Conservation (phyloP, 768 basidiomycete genomes). For the Pleurotus salmoneostramineus region DNA sequence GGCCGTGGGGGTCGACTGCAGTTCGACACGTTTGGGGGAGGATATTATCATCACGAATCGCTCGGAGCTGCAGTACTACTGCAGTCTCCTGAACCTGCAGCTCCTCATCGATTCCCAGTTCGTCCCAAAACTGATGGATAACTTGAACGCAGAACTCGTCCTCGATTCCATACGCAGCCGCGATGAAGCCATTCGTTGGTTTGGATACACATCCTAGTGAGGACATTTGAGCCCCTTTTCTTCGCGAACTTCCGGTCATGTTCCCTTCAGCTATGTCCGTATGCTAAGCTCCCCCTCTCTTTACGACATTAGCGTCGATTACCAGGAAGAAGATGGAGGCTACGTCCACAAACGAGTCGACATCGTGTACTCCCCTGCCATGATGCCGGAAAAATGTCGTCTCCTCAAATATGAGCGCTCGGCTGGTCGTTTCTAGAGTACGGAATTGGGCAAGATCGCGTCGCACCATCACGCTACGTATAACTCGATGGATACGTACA, state of each 20-base stretch:
- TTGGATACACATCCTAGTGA: constrained; percentile 91
- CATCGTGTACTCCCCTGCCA: constrained; percentile 90
- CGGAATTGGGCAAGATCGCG: constrained; percentile 91
- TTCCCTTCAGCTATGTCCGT: constrained; percentile 72
- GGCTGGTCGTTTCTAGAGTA: constrained; percentile 85
- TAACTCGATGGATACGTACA: constrained; percentile 94
- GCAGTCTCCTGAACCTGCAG: constrained; percentile 94
- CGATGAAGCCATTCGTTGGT: constrained; percentile 96
- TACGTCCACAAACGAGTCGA: constrained; percentile 93
- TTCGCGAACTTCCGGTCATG: constrained; percentile 8
- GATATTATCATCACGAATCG: constrained; percentile 99
- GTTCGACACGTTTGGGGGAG: constrained; percentile 92
- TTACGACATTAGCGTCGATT: constrained; percentile 87
- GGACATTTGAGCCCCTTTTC: constrained; percentile 22
- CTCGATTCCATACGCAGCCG: constrained; percentile 94
- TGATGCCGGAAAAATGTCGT: constrained; percentile 88
- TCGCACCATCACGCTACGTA: constrained; percentile 96
- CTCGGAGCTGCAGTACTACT: constrained; percentile 93
- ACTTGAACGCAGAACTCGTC: constrained; percentile 96
- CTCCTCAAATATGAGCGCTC: constrained; percentile 92
- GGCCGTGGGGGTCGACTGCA: constrained; percentile 97
- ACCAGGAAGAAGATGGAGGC: constrained; percentile 78
- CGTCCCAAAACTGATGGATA: constrained; percentile 88
- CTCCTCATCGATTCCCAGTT: constrained; percentile 97
- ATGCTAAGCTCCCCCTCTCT: constrained; percentile 88